Conservation (phyloP, 441 rosid genomes). For the Omphalea diandra region DNA sequence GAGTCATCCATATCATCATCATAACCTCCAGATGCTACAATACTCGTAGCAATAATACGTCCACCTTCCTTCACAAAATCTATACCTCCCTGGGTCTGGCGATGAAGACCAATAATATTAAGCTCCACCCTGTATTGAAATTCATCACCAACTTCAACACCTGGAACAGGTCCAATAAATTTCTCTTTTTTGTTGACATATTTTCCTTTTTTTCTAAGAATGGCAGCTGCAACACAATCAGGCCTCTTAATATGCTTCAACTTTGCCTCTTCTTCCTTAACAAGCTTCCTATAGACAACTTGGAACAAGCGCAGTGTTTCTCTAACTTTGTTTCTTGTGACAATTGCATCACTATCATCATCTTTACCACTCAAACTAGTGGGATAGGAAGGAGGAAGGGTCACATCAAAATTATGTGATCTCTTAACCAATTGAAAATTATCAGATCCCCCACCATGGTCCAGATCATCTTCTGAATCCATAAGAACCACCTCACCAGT, state of each 20-base stretch:
- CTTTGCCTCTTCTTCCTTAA: constrained; percentile 71
- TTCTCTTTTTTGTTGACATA: constrained; percentile 40
- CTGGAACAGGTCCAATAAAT: constrained; percentile 75
- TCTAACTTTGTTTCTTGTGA: constrained; percentile 58
- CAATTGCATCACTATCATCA: constrained; percentile 25
- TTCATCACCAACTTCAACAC: constrained; percentile 90
- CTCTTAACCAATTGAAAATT: constrained; percentile 21
- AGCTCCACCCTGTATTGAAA: constrained; percentile 82
- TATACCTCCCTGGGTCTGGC: constrained; percentile 68
- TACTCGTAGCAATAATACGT: constrained; percentile 51
- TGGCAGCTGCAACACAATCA: constrained; percentile 51
- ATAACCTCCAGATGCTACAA: constrained; percentile 86
- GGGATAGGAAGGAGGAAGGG: constrained; percentile 46
- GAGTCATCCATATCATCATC: constrained; percentile 70
- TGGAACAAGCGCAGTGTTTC: constrained; percentile 74
- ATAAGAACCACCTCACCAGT: constrained; percentile 14
- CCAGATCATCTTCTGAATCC: constrained; percentile 24
- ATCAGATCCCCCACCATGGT: constrained; percentile 20
- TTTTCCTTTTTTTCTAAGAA: constrained; percentile 54
- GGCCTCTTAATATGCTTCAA: constrained; percentile 41
- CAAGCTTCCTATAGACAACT: constrained; percentile 54
- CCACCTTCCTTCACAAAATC: constrained; percentile 56
- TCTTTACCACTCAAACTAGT: constrained; percentile 23
- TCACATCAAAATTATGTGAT: constrained; percentile 29
- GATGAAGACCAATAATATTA: constrained; percentile 81